Evolutionary conservation across 1,284 basidiomycete genomes (phyloP), one percentile per base, ranked within the genome.

Genomic region (Boletus sp.): DNA sequence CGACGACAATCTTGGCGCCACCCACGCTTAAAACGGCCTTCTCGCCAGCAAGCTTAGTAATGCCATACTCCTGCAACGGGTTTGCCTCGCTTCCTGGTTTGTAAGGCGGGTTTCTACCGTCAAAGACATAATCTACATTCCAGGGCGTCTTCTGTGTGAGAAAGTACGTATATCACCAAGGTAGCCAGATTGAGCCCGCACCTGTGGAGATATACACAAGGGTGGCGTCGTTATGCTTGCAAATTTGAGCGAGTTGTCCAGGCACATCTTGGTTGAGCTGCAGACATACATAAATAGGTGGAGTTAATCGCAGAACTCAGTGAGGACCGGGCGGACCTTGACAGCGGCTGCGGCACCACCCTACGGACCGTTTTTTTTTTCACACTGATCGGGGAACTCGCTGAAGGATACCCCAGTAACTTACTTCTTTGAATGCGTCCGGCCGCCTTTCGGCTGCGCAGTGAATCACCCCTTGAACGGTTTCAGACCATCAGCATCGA

Each of bases 391-490:
- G 12, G 25, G 13, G 19, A 35, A 14, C 22, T 42, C 13, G 38
- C 27, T n/a, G 17, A 27, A 25, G 8, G 14, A 46, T 22, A 35
- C 17, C 8, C 7, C 23, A 16, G 23, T 25, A 4, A 54, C 72
- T 37, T 51, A 84, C 87, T 73, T 83, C 85, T 64, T 88, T 85
- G 47, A 87, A 88, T 22, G 88, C 85, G 60, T 92, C 89, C 2
- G 90, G 89, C 41, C 88, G 72, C 49, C 90, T 72, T 66, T 92
- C 90, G 4, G 90, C 90, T 13, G 90, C 90, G 55, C 88, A 91
- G 58, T 92, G 90, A 17, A 93, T 80, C 23, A 91, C 77, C 82
- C 85, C 85, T 86, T 60, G 47, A 52, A 51, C 25, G 48, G 41
- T 46, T 41, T 26, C 36, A 13, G 23, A 22, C 22, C n/a, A 44